Percentiles rank a stretch among this genome's conserved stretches.
Evolutionary conservation across 352 stramenopile species (phyloP).

Genomic region (Globisporangium irregulare): DNA sequence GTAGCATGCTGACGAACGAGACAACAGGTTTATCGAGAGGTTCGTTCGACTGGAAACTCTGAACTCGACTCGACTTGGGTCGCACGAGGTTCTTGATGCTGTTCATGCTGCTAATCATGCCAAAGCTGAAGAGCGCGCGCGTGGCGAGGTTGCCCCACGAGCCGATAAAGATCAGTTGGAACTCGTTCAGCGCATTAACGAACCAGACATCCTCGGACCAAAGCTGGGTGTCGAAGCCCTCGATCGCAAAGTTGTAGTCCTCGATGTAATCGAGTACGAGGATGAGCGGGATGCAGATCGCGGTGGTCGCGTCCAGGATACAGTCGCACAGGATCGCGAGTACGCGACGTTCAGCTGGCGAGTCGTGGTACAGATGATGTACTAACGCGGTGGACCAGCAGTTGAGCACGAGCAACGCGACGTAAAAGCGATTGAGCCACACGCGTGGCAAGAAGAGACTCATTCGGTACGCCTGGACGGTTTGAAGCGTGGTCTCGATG

Average conservation of each 20-base stretch:
- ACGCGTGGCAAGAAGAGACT: background rate
- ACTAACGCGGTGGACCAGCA: constrained; percentile 4
- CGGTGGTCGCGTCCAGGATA: constrained; percentile 1
- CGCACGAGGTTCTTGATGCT: constrained; percentile 8
- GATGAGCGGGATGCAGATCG: constrained; percentile 1
- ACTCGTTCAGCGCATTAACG: constrained; percentile 5
- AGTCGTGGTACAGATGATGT: constrained; percentile 6
- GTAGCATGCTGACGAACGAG: no score
- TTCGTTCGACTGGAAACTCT: background rate
- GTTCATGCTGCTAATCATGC: constrained; percentile 7
- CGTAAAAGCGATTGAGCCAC: constrained; percentile 7
- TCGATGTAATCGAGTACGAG: background rate
- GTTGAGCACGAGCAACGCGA: constrained; percentile 6
- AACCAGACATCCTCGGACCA: constrained; percentile 5
- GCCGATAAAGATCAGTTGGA: background rate
- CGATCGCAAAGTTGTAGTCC: constrained; percentile 2
- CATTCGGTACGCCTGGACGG: background rate
- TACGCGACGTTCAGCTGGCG: background rate
- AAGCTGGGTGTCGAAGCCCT: background rate
- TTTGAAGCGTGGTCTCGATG: background rate
- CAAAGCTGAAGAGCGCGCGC: background rate
- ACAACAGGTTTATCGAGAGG: background rate
- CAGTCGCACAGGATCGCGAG: constrained; percentile 5
- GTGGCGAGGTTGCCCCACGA: constrained; percentile 1
- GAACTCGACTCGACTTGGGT: background rate